phyloP scores from a whole-genome alignment of 2,329 filamentous ascomycete genomes.

The Ceratocystis colombiana region DNA sequence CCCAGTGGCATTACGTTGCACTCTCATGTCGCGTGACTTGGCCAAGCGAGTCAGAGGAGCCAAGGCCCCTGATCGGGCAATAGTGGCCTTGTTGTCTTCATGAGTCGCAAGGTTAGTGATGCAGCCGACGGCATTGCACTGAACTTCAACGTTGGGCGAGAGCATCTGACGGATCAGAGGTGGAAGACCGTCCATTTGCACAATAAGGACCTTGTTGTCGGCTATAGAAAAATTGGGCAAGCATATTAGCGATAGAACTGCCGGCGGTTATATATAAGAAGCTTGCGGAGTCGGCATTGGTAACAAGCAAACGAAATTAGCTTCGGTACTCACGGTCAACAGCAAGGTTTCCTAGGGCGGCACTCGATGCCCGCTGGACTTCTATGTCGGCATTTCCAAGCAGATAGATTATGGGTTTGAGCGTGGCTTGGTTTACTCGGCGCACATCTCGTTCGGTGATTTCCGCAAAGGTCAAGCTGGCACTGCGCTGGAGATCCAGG shows the following conservation, averaged over 20 bases:
- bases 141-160: conserved; percentile 93
- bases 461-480: conserved; percentile 95
- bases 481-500: conserved; percentile 92
- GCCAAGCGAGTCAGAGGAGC: conserved; percentile 83
- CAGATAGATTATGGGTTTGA: conserved; percentile 90
- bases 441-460: conserved; percentile 98
- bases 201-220: conserved; percentile 96
- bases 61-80: conserved; percentile 85
- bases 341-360: conserved; percentile 87
- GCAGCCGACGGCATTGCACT: conserved; percentile 97
- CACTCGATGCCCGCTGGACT: conserved; percentile 91
- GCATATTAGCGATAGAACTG: conserved; percentile 34
- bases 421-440: conserved; percentile 86
- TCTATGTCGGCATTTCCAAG: conserved; percentile 94
- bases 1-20: conserved; percentile 93
- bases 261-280: too few relatives aligned
- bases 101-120: conserved; percentile 98
- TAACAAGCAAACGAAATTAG: background rate
- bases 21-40: conserved; percentile 96
- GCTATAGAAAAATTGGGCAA: conserved; percentile 42
- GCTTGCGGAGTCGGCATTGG: too few relatives aligned
- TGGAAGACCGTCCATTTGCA: conserved; percentile 77
- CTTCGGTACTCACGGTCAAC: conserved; percentile 68
- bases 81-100: conserved; percentile 98
- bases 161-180: conserved; percentile 97